phyloP scores from a whole-genome alignment of 176 grass and related monocot genomes.

The Avena insularis region DNA sequence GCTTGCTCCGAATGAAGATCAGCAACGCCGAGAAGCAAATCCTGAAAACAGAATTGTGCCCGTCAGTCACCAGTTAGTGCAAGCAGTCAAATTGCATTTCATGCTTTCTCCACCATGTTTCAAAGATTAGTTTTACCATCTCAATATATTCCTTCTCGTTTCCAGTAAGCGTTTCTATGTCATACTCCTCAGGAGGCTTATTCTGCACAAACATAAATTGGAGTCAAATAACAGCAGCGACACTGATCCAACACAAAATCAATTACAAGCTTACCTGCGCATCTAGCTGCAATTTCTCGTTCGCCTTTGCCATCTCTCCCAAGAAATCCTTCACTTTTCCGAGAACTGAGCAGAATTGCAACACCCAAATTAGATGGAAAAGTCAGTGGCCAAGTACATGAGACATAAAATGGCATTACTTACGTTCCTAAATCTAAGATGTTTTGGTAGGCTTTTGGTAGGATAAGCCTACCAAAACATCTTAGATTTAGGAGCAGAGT shows the following conservation, averaged over 20 bases:
- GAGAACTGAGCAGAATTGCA: slow-evolving; percentile 57
- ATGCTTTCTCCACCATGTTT: background rate
- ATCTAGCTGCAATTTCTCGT: slow-evolving; percentile 74
- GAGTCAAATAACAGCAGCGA: background rate
- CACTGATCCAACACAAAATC: background rate
- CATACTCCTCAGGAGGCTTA: slow-evolving; percentile 71
- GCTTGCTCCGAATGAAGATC: slow-evolving; percentile 78
- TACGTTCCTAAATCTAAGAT: no score
- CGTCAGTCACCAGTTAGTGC: slow-evolving; percentile 16
- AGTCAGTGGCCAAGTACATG: background rate
- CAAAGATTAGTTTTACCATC: slow-evolving; percentile 64
- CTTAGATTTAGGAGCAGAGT: no score
- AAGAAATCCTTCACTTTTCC: slow-evolving; percentile 82
- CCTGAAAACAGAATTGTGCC: slow-evolving; percentile 52
- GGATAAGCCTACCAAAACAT: no score
- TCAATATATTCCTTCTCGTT: slow-evolving; percentile 89
- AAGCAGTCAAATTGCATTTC: background rate
- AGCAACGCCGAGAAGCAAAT: slow-evolving; percentile 86
- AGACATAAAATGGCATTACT: background rate
- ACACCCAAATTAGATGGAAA: slow-evolving; percentile 36
- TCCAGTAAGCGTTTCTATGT: slow-evolving; percentile 75
- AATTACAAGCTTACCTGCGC: slow-evolving; percentile 48
- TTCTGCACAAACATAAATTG: slow-evolving; percentile 50
- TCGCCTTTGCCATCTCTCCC: slow-evolving; percentile 81
- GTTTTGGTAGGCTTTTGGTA: no score